Evolutionary conservation across 768 basidiomycete genomes (phyloP).

Genomic region (Leccinum disarticulatum): DNA sequence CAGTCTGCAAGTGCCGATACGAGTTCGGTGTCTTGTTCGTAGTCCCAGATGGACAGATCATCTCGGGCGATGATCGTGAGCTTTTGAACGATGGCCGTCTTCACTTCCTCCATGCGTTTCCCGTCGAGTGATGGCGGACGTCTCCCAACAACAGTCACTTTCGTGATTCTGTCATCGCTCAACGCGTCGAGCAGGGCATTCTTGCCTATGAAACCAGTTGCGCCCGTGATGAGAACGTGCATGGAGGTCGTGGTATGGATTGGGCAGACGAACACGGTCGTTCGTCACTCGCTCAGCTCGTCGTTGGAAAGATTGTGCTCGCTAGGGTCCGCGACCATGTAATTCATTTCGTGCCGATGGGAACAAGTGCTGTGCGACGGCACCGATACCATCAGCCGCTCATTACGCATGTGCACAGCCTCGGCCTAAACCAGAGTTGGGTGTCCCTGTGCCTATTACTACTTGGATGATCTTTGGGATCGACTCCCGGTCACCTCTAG

Average conservation of each 20-base stretch:
- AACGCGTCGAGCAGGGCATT: conserved; percentile 19
- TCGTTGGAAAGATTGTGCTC: not conserved
- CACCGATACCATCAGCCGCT: not conserved
- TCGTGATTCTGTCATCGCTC: conserved; percentile 22
- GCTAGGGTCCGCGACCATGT: not conserved
- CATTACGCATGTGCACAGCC: not conserved
- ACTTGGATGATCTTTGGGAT: not conserved
- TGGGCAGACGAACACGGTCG: not conserved
- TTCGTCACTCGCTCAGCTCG: not conserved
- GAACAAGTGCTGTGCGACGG: not conserved
- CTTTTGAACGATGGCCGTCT: conserved; percentile 20
- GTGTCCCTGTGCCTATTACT: not conserved
- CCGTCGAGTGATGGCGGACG: conserved; percentile 23
- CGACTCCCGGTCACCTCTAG: not conserved
- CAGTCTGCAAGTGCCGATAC: conserved; percentile 23
- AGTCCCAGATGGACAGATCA: conserved; percentile 28
- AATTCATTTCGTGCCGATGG: not conserved
- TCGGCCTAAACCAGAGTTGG: not conserved
- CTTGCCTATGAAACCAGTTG: conserved; percentile 27
- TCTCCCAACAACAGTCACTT: conserved; percentile 26
- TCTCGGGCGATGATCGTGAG: conserved; percentile 24
- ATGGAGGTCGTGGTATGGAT: conserved; percentile 7
- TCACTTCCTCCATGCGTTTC: conserved; percentile 14
- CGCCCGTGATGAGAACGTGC: conserved; percentile 29
- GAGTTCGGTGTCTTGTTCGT: conserved; percentile 24